A percentile compares a stretch with the other conserved stretches of the same genome.
Conservation (phyloP, 805 yeast species). For the Starmerella bombicola region DNA sequence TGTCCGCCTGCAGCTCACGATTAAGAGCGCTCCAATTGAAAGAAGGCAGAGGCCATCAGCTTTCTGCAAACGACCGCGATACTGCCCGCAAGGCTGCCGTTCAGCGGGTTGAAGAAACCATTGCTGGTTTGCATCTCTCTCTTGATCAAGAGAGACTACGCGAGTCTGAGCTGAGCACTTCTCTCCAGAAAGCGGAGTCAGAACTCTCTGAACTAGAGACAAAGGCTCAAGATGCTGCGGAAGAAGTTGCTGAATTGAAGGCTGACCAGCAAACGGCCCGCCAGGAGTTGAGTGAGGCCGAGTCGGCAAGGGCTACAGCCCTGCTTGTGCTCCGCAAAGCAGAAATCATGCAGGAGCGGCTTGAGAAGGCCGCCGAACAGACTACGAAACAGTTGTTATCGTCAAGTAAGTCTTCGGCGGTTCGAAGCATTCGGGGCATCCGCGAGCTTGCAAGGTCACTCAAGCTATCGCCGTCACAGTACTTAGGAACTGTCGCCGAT, state of each 20-base stretch:
- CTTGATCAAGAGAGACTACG: background rate
- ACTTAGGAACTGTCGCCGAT: constrained; percentile 78
- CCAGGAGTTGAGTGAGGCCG: constrained; percentile 28
- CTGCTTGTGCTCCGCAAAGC: constrained; percentile 72
- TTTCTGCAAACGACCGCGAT: constrained; percentile 50
- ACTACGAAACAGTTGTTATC: constrained; percentile 53
- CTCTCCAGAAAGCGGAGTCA: constrained; percentile 23
- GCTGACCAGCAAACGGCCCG: constrained; percentile 15
- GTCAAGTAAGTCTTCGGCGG: background rate
- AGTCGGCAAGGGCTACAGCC: constrained; percentile 54
- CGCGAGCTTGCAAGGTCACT: constrained; percentile 48
- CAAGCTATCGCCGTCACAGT: constrained; percentile 40
- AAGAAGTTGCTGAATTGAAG: constrained; percentile 3
- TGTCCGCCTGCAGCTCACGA: constrained; percentile 21
- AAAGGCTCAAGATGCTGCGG: constrained; percentile 13
- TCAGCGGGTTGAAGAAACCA: constrained; percentile 26
- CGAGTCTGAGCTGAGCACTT: constrained; percentile 22
- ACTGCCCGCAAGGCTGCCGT: constrained; percentile 34
- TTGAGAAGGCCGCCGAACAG: constrained; percentile 41
- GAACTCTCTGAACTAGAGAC: constrained; percentile 8
- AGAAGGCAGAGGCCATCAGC: constrained; percentile 55
- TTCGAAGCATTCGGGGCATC: constrained; percentile 53
- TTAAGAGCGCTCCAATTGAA: constrained; percentile 43
- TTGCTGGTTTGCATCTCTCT: background rate
- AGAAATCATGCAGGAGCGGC: constrained; percentile 43